Percentiles rank a stretch among this genome's conserved stretches.
Evolutionary conservation across 2,329 filamentous ascomycete genomes (phyloP).

Genomic region (Tolypocladium amazonense): DNA sequence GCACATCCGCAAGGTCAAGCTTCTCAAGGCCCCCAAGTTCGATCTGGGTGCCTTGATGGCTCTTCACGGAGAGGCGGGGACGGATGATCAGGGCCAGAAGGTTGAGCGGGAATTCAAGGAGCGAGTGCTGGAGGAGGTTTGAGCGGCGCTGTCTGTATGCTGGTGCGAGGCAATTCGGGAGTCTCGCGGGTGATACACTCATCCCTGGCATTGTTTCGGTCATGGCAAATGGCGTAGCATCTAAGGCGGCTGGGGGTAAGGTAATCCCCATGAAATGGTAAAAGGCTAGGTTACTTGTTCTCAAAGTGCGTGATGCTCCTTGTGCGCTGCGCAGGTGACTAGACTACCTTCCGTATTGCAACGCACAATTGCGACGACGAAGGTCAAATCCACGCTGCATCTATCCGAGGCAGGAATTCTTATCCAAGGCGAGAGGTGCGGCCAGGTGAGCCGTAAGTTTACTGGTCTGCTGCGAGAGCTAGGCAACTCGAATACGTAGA

Average conservation of each 20-base stretch:
- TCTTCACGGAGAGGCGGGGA: conserved; percentile 94
- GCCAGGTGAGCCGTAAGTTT: not conserved
- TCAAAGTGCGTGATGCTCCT: not conserved
- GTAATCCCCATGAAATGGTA: conserved; percentile 26
- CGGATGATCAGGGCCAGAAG: conserved; percentile 96
- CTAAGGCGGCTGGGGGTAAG: conserved; percentile 29
- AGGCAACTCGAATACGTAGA: not conserved
- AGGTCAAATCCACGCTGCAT: not conserved
- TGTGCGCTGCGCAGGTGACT: not conserved
- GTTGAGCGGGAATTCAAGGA: conserved; percentile 99
- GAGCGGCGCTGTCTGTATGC: conserved; percentile 35
- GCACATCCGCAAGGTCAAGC: conserved; percentile 99
- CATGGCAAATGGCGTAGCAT: conserved; percentile 34
- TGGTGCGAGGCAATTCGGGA: conserved; percentile 19
- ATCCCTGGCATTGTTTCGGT: conserved; percentile 30
- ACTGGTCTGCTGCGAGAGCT: not conserved
- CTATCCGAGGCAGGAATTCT: no score
- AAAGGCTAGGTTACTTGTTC: conserved; percentile 19
- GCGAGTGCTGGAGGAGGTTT: conserved; percentile 87
- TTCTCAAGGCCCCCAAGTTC: conserved; percentile 98
- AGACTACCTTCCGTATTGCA: not conserved
- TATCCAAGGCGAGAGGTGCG: no score
- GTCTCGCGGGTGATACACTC: conserved; percentile 20
- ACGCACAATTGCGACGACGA: not conserved
- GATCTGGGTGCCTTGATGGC: conserved; percentile 92